Evolutionary conservation across 768 basidiomycete genomes (phyloP).

Genomic region (Pleurotus ostreatus): DNA sequence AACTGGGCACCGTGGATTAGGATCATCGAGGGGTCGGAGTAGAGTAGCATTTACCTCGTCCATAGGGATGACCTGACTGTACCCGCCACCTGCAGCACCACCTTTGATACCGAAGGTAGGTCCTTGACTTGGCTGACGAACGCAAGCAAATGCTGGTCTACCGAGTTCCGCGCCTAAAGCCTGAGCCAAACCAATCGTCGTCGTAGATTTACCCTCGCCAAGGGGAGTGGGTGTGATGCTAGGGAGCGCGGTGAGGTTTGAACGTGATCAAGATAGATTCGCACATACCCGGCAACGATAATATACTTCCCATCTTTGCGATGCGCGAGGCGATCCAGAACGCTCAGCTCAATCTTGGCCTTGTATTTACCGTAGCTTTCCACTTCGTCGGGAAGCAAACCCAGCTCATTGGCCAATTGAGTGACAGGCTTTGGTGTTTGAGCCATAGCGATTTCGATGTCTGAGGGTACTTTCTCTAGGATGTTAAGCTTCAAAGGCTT

Average conservation of each 20-base stretch:
- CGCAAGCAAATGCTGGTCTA: slow-evolving; percentile 92
- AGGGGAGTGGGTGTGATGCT: slow-evolving; percentile 96
- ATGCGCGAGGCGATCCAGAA: slow-evolving; percentile 80
- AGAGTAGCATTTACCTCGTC: slow-evolving; percentile 62
- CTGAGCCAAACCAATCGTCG: slow-evolving; percentile 94
- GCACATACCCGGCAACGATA: slow-evolving; percentile 79
- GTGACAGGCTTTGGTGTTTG: slow-evolving; percentile 90
- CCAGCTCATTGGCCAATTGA: slow-evolving; percentile 84
- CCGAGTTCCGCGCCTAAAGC: slow-evolving; percentile 93
- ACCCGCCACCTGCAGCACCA: slow-evolving; percentile 96
- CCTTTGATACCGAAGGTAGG: slow-evolving; percentile 99
- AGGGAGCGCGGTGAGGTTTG: slow-evolving; percentile 11
- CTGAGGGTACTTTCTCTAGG: slow-evolving; percentile 85
- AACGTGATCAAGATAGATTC: background rate
- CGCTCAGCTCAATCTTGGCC: slow-evolving; percentile 90
- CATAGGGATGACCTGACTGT: slow-evolving; percentile 99
- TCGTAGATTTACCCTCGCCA: slow-evolving; percentile 98
- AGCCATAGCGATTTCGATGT: slow-evolving; percentile 94
- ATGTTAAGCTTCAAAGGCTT: slow-evolving; percentile 78
- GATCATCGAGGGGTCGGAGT: background rate
- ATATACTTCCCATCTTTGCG: slow-evolving; percentile 95
- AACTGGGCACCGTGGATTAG: slow-evolving; percentile 46
- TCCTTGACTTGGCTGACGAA: slow-evolving; percentile 97
- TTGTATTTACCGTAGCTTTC: slow-evolving; percentile 96
- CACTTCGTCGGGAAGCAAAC: slow-evolving; percentile 79